Evolutionary conservation across 345 rosid genomes (phyloP), one percentile per base, ranked within the genome.

Genomic region (Hibiscus syriacus): DNA sequence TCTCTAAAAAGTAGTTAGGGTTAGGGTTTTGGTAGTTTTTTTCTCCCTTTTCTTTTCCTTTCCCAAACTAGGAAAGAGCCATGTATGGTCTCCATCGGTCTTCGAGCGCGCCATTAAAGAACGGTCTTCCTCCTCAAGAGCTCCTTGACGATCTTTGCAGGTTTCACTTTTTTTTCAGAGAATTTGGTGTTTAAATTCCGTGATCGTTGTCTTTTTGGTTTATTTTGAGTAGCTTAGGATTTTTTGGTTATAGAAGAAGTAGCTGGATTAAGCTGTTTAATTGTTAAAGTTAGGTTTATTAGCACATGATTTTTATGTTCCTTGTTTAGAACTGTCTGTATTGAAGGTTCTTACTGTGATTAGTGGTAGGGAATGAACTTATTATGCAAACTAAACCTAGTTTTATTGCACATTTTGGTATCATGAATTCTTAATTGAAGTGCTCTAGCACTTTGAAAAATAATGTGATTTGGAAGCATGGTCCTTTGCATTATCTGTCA

Each of bases 121-220:
- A 85, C 86, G 91, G 87, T 72, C 93, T 89, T 39, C 99, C 99
- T 45, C 90, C 98, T 9, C 89, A 89, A 72, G 98, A 94, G 58
- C 98, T 94, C 77, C 98, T 94, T 57, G 96, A 94, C 81, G 98
- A 94, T 86, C 98, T 94, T 64, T 94, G 98, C 94, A 93, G 98
- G 98, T 93, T 36, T 7, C 20, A 17, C 27, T 22, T 27, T 32
- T 53, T 5, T 20, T 17, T 46, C 29, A 9, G 70, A 36, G 49
- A 67, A 34, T 32, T 54, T 23, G 25, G 9, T n/a, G 39, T 26
- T 65, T 6, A 27, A 48, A 16, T 41, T 65, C 25, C n/a, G 20
- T 12, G 8, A 30, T 30, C 8, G n/a, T n/a, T n/a, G n/a, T n/a
- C n/a, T n/a, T n/a, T 57, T 58, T 2, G 27, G 12, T 60, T 19